These are phyloP conservation scores for Anthoceros angustus DNA, from an alignment of 225 moss, liverwort and hornwort species.

Conservation along the genomic window DNA sequence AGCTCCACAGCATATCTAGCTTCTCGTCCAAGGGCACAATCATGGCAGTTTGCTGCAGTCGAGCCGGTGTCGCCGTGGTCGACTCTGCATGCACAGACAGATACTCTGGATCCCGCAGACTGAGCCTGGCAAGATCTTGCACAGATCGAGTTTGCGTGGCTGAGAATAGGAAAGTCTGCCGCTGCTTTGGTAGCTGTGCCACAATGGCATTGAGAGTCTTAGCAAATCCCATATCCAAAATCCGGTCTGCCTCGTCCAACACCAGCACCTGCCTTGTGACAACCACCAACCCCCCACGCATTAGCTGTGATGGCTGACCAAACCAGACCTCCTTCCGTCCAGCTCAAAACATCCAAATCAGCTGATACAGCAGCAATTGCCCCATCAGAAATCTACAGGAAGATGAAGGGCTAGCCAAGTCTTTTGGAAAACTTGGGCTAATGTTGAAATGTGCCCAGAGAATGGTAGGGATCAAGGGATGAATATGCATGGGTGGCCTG, in stretches of 20 bases:
- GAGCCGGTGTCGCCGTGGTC: conserved; percentile 70
- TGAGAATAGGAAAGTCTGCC: conserved; percentile 90
- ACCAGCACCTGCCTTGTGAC: conserved; percentile 47
- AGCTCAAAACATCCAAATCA: background rate
- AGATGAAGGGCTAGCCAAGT: no score
- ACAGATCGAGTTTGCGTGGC: conserved; percentile 92
- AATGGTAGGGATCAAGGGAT: no score
- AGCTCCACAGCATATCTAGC: conserved; percentile 90
- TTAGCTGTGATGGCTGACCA: background rate
- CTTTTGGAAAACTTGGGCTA: no score
- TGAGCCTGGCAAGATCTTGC: conserved; percentile 88
- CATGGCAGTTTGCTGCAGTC: conserved; percentile 82
- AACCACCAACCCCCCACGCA: conserved; percentile 1
- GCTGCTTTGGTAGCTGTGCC: conserved; percentile 65
- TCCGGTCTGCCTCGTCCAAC: conserved; percentile 96
- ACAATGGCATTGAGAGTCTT: conserved; percentile 78
- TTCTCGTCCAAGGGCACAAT: conserved; percentile 87
- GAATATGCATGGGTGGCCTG: no score
- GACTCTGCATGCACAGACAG: conserved; percentile 98
- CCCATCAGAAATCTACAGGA: no score
- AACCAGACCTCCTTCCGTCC: background rate
- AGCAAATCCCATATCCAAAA: conserved; percentile 92
- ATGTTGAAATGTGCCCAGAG: no score
- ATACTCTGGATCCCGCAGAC: conserved; percentile 83
- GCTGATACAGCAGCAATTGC: background rate